Base-by-base conservation (phyloP, 2,329 filamentous ascomycete genomes). In the Delphinella strobiligena region DNA sequence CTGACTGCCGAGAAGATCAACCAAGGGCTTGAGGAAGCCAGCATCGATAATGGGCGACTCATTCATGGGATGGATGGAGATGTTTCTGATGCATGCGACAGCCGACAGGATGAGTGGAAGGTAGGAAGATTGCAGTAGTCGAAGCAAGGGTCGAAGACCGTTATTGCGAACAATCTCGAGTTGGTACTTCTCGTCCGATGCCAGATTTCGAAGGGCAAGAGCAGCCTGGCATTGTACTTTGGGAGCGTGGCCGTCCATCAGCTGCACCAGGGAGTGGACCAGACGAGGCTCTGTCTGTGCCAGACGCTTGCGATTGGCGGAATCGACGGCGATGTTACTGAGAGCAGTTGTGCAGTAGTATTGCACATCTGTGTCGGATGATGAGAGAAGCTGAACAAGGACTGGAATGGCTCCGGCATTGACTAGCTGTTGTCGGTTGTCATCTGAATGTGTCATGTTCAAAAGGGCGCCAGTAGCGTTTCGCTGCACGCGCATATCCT, bases 371-470 rank as follows among this genome's bases (percentile, higher is more conserved):
- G 95, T 88, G 55, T 98, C 91, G 43, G 81, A 69, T 18, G 91
- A 96, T 7, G 85, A 87, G 34, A 98, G 78, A 17, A 98, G 78
- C 56, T 95, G 87, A 31, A 98, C 91, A 18, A 98, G 78, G 7
- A 98, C 89, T 4, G 91, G 91, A 49, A 98, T 95, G n/a, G 91
- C 91, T 47, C 89, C 89, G 34, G 91, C 91, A 50, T 93, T 93
- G 49, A 98, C 91, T 19, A 98, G 80, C 61, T 98, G 88, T 62
- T 96, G 87, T 51, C 91, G 79, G 61, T 98, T 98, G 62, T 98
- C 91, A 60, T 96, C 91, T 91, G 88, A 96, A 67, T 98, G 91
- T 53, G 91, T 98, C 91, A 98, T 98, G 63, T 98, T 98, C 49
- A 98, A 73, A 42, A 98, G 68, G 34, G 91, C 91, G 39, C 91